Percentiles rank a stretch among this genome's conserved stretches.
phyloP scores from a whole-genome alignment of 129 eudicot genomes.

The Deinandra increscens region DNA sequence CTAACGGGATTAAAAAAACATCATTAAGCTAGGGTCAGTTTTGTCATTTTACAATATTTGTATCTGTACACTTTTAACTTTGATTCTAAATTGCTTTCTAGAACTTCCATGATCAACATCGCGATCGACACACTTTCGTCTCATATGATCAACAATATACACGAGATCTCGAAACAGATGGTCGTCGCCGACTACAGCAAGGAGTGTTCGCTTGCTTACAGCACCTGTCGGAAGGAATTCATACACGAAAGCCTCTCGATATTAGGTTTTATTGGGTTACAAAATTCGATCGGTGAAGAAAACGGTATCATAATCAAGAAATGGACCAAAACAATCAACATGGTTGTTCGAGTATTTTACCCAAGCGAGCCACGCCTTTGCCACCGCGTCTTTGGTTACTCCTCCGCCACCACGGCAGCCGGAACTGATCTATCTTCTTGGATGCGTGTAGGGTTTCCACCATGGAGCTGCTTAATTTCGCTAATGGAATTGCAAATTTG shows the following conservation, averaged over 20 bases:
- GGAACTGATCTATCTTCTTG: slow-evolving; percentile 71
- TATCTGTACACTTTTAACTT: too few relatives aligned
- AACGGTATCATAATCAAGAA: slow-evolving; percentile 75
- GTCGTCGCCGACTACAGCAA: slow-evolving; percentile 64
- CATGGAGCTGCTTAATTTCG: slow-evolving; percentile 72
- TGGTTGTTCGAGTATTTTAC: slow-evolving; percentile 58
- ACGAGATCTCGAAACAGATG: slow-evolving; percentile 79
- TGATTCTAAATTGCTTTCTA: too few relatives aligned
- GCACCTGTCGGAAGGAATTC: slow-evolving; percentile 61
- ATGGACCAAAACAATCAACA: slow-evolving; percentile 67
- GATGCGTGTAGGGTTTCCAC: slow-evolving; percentile 75
- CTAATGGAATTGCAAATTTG: slow-evolving; percentile 84
- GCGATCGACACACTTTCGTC: slow-evolving; percentile 73
- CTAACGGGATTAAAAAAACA: too few relatives aligned
- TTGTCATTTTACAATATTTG: too few relatives aligned
- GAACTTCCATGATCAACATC: too few relatives aligned
- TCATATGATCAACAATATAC: slow-evolving; percentile 54
- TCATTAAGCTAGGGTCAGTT: too few relatives aligned
- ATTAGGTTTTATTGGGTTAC: slow-evolving; percentile 48
- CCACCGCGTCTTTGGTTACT: slow-evolving; percentile 76
- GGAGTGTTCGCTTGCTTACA: slow-evolving; percentile 72
- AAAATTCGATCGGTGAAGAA: slow-evolving; percentile 46
- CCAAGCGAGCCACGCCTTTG: slow-evolving; percentile 85
- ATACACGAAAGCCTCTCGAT: slow-evolving; percentile 78
- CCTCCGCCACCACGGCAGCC: slow-evolving; percentile 33